These are phyloP conservation scores for Penstemon barbatus DNA, from an alignment of 257 asterid genomes.

Conservation along the genomic window DNA sequence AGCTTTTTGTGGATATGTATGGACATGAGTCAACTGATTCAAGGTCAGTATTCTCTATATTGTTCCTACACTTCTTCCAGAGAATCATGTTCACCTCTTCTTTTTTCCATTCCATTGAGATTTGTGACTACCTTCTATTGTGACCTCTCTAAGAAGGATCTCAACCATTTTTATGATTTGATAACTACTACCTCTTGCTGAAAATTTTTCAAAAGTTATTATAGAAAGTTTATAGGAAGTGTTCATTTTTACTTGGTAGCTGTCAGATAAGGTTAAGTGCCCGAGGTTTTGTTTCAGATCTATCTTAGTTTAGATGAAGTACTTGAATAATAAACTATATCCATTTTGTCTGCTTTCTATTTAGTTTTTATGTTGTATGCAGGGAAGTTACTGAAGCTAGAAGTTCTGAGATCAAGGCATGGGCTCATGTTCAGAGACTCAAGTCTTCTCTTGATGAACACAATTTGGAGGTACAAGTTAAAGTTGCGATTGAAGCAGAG, in stretches of 20 bases:
- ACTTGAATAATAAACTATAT: slow-evolving; percentile 8
- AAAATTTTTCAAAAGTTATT: background rate
- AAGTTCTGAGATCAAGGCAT: slow-evolving; percentile 72
- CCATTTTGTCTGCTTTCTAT: slow-evolving; percentile 4
- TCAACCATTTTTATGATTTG: background rate
- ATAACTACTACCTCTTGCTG: slow-evolving; percentile 2
- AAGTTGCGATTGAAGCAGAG: slow-evolving; percentile 95
- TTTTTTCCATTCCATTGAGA: background rate
- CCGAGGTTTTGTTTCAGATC: slow-evolving; percentile 15
- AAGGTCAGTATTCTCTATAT: slow-evolving; percentile 52
- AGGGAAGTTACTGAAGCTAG: slow-evolving; percentile 86
- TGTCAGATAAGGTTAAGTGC: slow-evolving; percentile 13
- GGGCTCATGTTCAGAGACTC: slow-evolving; percentile 82
- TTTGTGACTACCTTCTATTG: slow-evolving; percentile 16
- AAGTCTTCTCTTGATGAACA: slow-evolving; percentile 83
- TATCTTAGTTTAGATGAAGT: slow-evolving; percentile 6
- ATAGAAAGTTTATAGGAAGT: slow-evolving; percentile 17
- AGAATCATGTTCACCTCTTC: slow-evolving; percentile 14
- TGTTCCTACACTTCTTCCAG: slow-evolving; percentile 10
- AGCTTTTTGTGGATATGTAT: slow-evolving; percentile 73
- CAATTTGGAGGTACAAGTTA: slow-evolving; percentile 84
- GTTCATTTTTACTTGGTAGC: slow-evolving; percentile 9
- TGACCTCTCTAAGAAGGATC: slow-evolving; percentile 10
- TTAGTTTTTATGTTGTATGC: slow-evolving; percentile 33
- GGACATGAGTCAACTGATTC: slow-evolving; percentile 62